Percentiles rank a stretch among this genome's conserved stretches.
Evolutionary conservation across 1,139 yeast species (phyloP).

Genomic region (Tardiomyces digboiensis): DNA sequence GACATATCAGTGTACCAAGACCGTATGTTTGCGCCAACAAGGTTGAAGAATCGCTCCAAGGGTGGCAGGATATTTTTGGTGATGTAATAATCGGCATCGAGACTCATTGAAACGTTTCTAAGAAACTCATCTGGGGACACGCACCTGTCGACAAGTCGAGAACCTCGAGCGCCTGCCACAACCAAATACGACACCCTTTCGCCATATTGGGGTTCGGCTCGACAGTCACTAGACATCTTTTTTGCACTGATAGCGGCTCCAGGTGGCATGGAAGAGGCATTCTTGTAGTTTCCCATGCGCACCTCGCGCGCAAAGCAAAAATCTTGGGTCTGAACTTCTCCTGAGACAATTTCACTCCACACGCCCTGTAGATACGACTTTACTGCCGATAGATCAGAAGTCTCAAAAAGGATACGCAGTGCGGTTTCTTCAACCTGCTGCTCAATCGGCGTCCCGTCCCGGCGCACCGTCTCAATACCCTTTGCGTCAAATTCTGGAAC

Average conservation of each 20-base stretch:
- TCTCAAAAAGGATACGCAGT: slow-evolving; percentile 58
- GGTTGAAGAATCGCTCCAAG: slow-evolving; percentile 68
- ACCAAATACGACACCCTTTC: slow-evolving; percentile 89
- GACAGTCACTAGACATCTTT: slow-evolving; percentile 50
- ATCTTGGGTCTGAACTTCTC: slow-evolving; percentile 61
- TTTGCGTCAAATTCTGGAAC: slow-evolving; percentile 82
- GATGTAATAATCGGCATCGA: slow-evolving; percentile 83
- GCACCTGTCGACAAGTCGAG: slow-evolving; percentile 68
- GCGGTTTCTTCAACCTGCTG: slow-evolving; percentile 71
- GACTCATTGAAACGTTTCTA: slow-evolving; percentile 24
- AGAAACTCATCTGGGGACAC: slow-evolving; percentile 69
- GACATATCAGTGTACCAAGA: slow-evolving; percentile 79
- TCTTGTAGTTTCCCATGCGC: slow-evolving; percentile 71
- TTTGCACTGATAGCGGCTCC: slow-evolving; percentile 77
- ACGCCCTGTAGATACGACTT: slow-evolving; percentile 56
- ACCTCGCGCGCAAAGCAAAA: slow-evolving; percentile 93
- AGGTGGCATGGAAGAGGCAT: slow-evolving; percentile 67
- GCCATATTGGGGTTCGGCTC: slow-evolving; percentile 77
- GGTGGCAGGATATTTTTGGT: slow-evolving; percentile 83
- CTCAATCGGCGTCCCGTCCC: slow-evolving; percentile 94
- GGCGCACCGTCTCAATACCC: slow-evolving; percentile 87
- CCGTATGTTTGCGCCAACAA: slow-evolving; percentile 71
- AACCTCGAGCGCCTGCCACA: slow-evolving; percentile 52
- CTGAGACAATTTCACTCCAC: slow-evolving; percentile 53
- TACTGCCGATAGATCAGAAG: slow-evolving; percentile 59